Evolutionary conservation across 169 alveolate genomes (phyloP).

Genomic region (Plasmodium fragile): DNA sequence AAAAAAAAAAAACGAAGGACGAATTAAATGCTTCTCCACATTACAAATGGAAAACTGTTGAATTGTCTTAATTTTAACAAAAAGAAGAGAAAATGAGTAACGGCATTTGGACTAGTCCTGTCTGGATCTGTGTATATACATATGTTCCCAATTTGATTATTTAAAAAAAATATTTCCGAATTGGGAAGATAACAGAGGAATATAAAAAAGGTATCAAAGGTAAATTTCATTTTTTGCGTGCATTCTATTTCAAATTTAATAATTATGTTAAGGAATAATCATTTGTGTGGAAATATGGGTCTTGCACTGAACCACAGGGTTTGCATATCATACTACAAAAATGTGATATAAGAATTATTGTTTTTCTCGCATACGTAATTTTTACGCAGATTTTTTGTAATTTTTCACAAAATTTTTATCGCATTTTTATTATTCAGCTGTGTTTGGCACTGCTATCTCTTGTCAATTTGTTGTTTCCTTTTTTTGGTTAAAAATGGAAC

Average conservation of each 20-base stretch:
- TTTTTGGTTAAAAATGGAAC: conserved; percentile 48
- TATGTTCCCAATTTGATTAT: background rate
- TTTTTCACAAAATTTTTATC: background rate
- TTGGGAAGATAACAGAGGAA: background rate
- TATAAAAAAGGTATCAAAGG: background rate
- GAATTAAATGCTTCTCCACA: background rate
- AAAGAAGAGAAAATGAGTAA: background rate
- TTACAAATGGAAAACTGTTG: background rate
- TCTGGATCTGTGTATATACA: conserved; percentile 11
- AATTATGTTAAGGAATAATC: background rate
- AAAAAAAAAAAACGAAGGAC: background rate
- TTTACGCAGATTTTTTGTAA: background rate
- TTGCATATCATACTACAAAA: background rate
- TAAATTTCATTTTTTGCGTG: background rate
- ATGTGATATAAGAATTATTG: background rate
- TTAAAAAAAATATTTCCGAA: background rate
- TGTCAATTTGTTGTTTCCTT: background rate
- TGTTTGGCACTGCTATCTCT: background rate
- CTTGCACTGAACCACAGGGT: background rate
- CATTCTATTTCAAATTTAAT: background rate
- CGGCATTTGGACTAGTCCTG: background rate
- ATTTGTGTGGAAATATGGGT: background rate
- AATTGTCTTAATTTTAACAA: background rate
- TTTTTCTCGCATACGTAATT: background rate
- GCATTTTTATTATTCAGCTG: background rate